Conservation (phyloP, 805 yeast genomes). For the Nakazawaea sp. region DNA sequence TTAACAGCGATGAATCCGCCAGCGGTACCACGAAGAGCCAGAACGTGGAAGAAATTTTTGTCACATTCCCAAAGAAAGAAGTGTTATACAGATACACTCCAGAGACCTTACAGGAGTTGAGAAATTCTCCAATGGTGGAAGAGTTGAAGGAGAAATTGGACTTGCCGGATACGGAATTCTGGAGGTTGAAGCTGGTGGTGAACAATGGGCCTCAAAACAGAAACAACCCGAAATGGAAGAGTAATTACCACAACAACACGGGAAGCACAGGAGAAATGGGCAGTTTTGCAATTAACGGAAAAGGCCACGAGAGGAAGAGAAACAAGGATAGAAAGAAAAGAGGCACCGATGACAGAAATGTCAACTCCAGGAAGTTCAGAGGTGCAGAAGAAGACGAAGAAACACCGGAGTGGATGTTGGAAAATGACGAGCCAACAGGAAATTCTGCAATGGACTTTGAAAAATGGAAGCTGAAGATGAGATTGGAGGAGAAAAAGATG, state of each 20-base stretch:
- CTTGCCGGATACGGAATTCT: slow-evolving; percentile 43
- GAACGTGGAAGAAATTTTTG: slow-evolving; percentile 6
- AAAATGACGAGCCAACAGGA: slow-evolving; percentile 34
- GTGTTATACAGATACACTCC: slow-evolving; percentile 15
- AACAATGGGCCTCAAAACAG: neutral
- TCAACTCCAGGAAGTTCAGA: slow-evolving; percentile 14
- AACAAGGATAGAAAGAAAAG: slow-evolving; percentile 7
- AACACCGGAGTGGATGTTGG: slow-evolving; percentile 30
- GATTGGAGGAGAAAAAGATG: slow-evolving; percentile 38
- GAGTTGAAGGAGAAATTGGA: slow-evolving; percentile 25
- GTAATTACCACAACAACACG: slow-evolving; percentile 7
- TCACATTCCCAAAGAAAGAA: slow-evolving; percentile 5
- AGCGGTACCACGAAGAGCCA: neutral
- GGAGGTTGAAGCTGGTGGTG: slow-evolving; percentile 30
- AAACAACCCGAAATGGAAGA: slow-evolving; percentile 16
- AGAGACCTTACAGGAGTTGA: slow-evolving; percentile 25
- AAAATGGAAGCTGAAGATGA: slow-evolving; percentile 50
- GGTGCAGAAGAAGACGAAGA: slow-evolving; percentile 25
- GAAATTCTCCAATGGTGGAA: slow-evolving; percentile 28
- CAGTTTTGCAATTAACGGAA: slow-evolving; percentile 4
- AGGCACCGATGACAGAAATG: slow-evolving; percentile 9
- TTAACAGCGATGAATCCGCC: neutral
- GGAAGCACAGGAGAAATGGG: slow-evolving; percentile 14
- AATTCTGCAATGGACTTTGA: slow-evolving; percentile 53
- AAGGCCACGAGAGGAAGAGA: slow-evolving; percentile 12